Evolutionary conservation across 2,329 filamentous ascomycete genomes (phyloP), one percentile per base, ranked within the genome.

Genomic region (Aspergillus sp.): DNA sequence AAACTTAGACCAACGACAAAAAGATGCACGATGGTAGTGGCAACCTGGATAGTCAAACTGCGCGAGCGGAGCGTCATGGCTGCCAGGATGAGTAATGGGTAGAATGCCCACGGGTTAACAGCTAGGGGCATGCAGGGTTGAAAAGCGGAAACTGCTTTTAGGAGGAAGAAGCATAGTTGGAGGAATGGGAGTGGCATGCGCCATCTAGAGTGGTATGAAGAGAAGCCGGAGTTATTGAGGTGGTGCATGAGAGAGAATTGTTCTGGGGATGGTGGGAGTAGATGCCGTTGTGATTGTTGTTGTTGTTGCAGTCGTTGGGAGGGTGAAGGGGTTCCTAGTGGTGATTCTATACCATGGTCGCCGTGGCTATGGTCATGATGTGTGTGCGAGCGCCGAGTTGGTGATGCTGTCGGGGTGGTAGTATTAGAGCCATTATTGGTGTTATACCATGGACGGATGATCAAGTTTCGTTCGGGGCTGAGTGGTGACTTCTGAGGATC

Each of bases 91-190:
- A 94, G 68, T 2, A 94, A 70, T 3, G 85, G 81, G 54, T 84
- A 82, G 4, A 81, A 73, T 4, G 89, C 67, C 63, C 78, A 78
- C 5, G 80, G 71, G 40, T 77, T 82, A n/a, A 80, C 74, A 39
- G 81, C 80, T 48, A 82, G 82, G 0, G 88, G 88, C 62, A 80
- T 81, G 63, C 89, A 95, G 1, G 83, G 78, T 41, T 77, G 74
- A 2, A 78, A 74, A 7, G 93, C 67, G 0, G 80, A 80, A 8
- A 76, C 68, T 6, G 89, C 68, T 64, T 94, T 95, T 43, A 77
- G 54, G 4, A 84, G 62, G 56, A 94, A 90, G 1, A 90, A 56
- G 1, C 65, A 56, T 2, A 87, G 66, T 42, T 83, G 82, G 19
- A 77, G 52, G 4, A 70, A 45, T 42, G 59, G 66, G 63, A 63